Base-by-base conservation (phyloP, 2,329 filamentous ascomycete genomes). In the Chaetothyriales sp. region DNA sequence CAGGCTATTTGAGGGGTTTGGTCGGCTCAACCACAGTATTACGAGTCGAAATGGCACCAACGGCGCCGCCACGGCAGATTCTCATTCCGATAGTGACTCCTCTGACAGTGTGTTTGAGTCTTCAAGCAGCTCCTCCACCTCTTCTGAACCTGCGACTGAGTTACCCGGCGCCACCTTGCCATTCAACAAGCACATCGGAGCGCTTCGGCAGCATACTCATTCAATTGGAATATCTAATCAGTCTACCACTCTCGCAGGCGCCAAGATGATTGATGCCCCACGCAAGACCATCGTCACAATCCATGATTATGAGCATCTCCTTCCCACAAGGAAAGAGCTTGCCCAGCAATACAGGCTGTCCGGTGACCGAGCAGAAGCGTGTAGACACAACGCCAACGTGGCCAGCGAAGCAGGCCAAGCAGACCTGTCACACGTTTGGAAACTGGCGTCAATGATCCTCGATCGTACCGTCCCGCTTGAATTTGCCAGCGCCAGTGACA, bases 351-450 rank as follows among this genome's bases (percentile, higher is more conserved):
- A 97, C 67, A 77, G 77, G 20, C 85, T 95, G 13, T 89, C 92
- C 64, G 89, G 89, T 2, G 81, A 89, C 55, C 84, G 85, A 0
- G 78, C 81, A n/a, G 78, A 84, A 40, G 81, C 95, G 2, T 97
- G 90, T 66, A 74, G 78, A 45, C 84, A 94, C 61, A 98, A 98
- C 65, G 86, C 89, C 7, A 69, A 70, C 1, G 81, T 94, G 46
- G 89, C 90, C 7, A 76, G 81, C 58, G 82, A 80, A 56, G 76
- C 84, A 59, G 86, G 83, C 4, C 77, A 80, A 56, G 66, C 73
- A 13, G 86, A 95, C 57, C 69, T 94, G 28, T 83, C 85, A 22
- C 80, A 88, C 59, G 78, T 94, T 5, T 98, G 92, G 92, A 80
- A 78, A 47, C 83, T 95, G 58, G 74, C 88, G 51, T 83, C 80